phyloP scores from a whole-genome alignment of 2,329 filamentous ascomycete species.

The Aspergillus clavatus region DNA sequence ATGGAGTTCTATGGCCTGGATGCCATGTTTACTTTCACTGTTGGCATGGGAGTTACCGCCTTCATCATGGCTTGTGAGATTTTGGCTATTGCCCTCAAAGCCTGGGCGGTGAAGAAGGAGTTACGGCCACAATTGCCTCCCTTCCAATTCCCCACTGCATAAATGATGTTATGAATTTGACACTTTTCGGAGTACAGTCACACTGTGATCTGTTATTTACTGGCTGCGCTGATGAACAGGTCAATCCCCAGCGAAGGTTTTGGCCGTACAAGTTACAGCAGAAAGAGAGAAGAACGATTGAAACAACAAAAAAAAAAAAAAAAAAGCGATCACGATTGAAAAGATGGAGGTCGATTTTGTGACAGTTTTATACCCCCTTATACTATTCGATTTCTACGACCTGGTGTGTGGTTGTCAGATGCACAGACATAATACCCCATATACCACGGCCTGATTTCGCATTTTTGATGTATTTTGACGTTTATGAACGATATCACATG shows the following conservation, averaged over 20 bases:
- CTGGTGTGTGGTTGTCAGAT: slow-evolving; percentile 8
- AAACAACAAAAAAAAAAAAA: slow-evolving; percentile 2
- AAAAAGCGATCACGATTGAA: background rate
- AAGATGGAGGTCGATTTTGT: slow-evolving; percentile 7
- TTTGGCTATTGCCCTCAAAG: slow-evolving; percentile 74
- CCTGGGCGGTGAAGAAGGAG: slow-evolving; percentile 64
- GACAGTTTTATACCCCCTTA: slow-evolving; percentile 23
- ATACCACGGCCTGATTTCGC: slow-evolving; percentile 7
- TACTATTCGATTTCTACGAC: slow-evolving; percentile 14
- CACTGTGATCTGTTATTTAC: background rate
- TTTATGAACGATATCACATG: slow-evolving; percentile 16
- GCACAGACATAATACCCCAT: slow-evolving; percentile 10
- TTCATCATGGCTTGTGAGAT: slow-evolving; percentile 83
- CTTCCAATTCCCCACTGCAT: slow-evolving; percentile 26
- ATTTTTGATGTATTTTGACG: slow-evolving; percentile 7
- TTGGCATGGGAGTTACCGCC: slow-evolving; percentile 76
- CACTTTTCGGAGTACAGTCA: background rate
- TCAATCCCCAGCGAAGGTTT: no score
- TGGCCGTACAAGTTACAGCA: slow-evolving; percentile 1
- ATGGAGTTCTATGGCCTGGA: slow-evolving; percentile 74
- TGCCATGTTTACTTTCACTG: slow-evolving; percentile 89
- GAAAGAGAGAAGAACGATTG: no score
- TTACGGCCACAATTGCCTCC: slow-evolving; percentile 24
- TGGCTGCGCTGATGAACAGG: no score
- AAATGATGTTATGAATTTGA: background rate